Evolutionary conservation across 345 rosid genomes (phyloP).

Genomic region (Camelina hispida): DNA sequence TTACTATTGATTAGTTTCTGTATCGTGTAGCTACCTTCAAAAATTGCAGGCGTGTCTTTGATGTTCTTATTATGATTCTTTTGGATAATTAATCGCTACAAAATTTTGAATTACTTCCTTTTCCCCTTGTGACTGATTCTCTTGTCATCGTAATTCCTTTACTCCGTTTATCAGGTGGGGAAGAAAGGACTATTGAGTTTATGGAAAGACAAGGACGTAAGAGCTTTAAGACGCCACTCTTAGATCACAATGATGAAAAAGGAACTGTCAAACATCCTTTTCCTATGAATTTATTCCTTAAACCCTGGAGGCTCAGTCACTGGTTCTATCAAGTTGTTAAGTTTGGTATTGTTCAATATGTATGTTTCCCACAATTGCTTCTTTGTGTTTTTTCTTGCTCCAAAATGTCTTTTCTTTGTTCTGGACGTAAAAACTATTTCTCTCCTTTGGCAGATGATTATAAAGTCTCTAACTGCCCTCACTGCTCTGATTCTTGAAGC

Average conservation of each 20-base stretch:
- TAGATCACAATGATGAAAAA: constrained; percentile 62
- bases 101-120: too few species aligned
- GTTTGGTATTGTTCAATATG: constrained; percentile 98
- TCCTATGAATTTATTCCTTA: constrained; percentile 78
- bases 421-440: constrained; percentile 34
- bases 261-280: constrained; percentile 84
- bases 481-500: constrained; percentile 93
- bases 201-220: constrained; percentile 90
- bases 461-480: constrained; percentile 80
- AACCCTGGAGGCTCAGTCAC: constrained; percentile 93
- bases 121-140: too few species aligned
- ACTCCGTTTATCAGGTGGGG: constrained; percentile 68
- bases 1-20: too few species aligned
- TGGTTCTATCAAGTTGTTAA: constrained; percentile 97
- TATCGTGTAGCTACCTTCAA: too few species aligned
- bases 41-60: too few species aligned
- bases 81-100: too few species aligned
- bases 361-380: constrained; percentile 54
- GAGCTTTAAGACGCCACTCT: constrained; percentile 62
- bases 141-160: constrained; percentile 1
- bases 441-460: constrained; percentile 78
- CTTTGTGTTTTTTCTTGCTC: constrained; percentile 19
- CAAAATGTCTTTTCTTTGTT: constrained; percentile 6
- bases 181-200: constrained; percentile 82
- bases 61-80: too few species aligned